Conservation (phyloP, 2,329 filamentous ascomycete genomes). For the Parascedosporium putredinis region DNA sequence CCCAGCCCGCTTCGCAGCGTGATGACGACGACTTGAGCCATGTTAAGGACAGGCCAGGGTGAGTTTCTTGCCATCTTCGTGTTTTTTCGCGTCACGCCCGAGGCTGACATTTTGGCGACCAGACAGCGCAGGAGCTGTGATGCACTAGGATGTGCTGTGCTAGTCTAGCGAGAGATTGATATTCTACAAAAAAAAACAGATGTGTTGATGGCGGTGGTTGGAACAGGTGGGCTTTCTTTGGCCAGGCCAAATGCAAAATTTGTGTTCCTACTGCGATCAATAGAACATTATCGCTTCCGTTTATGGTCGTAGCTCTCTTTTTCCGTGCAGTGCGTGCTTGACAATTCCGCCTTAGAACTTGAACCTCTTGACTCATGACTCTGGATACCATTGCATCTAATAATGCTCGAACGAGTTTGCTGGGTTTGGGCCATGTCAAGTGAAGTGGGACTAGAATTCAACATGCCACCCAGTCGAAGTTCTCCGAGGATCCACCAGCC, state of each 20-base stretch:
- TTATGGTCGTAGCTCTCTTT: neutral
- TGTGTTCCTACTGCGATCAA: neutral
- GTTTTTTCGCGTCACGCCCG: neutral
- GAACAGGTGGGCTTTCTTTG: neutral
- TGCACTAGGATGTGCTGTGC: neutral
- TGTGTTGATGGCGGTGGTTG: neutral
- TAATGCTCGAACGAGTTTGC: too few relatives aligned
- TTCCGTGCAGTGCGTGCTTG: too few relatives aligned
- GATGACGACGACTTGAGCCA: conserved; percentile 51
- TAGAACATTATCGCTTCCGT: neutral
- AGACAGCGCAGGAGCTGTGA: neutral
- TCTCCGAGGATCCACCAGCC: too few relatives aligned
- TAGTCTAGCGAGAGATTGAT: conserved; percentile 2
- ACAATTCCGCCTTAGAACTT: too few relatives aligned
- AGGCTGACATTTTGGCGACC: neutral
- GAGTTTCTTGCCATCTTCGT: neutral
- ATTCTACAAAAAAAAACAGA: too few relatives aligned
- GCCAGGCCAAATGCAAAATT: neutral
- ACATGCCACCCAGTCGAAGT: too few relatives aligned
- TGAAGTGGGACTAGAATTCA: too few relatives aligned
- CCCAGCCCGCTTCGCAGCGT: conserved; percentile 60
- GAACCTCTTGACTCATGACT: too few relatives aligned
- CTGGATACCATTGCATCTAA: too few relatives aligned
- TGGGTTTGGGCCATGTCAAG: too few relatives aligned
- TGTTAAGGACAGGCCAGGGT: conserved; percentile 4